These are phyloP conservation scores for Mortierella sp. DNA, from an alignment of 371 early-diverging fungal species.

Conservation along the genomic window DNA sequence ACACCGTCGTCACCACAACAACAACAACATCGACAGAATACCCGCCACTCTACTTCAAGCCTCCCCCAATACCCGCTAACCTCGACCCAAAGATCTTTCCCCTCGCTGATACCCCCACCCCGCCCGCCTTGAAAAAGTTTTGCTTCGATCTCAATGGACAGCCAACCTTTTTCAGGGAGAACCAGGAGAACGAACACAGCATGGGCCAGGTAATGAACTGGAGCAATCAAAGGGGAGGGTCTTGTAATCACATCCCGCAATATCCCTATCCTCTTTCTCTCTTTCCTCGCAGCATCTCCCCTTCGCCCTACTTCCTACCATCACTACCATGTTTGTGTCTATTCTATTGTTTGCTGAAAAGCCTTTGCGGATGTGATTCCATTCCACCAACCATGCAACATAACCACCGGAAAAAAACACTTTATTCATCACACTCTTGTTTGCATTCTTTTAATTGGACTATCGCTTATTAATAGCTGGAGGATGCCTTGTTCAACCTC, in stretches of 20 bases:
- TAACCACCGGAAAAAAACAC: background rate
- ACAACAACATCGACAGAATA: slow-evolving; percentile 74
- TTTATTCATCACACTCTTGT: background rate
- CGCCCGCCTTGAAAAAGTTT: slow-evolving; percentile 71
- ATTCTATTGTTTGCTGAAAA: background rate
- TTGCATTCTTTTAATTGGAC: background rate
- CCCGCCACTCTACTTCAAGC: slow-evolving; percentile 67
- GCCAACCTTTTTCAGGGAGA: slow-evolving; percentile 69
- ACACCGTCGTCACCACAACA: slow-evolving; percentile 74
- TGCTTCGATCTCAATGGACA: slow-evolving; percentile 74
- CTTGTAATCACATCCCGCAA: background rate
- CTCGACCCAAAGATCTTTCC: slow-evolving; percentile 69
- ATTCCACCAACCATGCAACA: background rate
- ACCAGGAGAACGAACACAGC: slow-evolving; percentile 61
- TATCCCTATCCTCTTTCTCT: background rate
- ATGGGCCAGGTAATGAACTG: slow-evolving; percentile 53
- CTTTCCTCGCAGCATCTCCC: background rate
- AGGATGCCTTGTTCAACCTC: slow-evolving; percentile 59
- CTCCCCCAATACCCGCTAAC: slow-evolving; percentile 59
- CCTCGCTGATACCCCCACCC: slow-evolving; percentile 72
- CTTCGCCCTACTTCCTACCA: background rate
- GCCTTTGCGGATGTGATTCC: background rate
- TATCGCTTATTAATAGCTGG: slow-evolving; percentile 38
- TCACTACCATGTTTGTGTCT: background rate
- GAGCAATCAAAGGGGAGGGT: background rate